Evolutionary conservation across 768 basidiomycete species (phyloP), one percentile per base, ranked within the genome.

Genomic region (Lyophyllum atratum): DNA sequence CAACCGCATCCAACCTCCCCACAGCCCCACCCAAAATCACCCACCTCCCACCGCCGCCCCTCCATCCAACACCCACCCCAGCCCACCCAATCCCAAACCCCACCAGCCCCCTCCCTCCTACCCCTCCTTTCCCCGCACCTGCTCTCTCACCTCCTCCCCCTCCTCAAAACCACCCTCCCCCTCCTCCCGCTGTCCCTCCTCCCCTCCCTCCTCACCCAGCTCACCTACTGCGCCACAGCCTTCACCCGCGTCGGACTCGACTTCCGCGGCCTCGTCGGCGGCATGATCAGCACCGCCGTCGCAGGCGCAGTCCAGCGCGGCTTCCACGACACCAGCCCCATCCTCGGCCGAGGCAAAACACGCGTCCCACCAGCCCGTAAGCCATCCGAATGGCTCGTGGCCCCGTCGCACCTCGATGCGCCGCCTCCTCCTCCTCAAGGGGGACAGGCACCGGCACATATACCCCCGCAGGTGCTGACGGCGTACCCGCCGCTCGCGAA

Each of bases 181-280:
- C 81, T 79, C 10, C 78, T 86, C 19, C 74, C 86, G 28, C 76
- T 87, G 14, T 66, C 89, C 19, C 75, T 91, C 22, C 80, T 96
- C 61, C 81, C 93, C 21, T 86, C 95, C 33, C 80, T 95, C 42
- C 84, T 97, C 56, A 96, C 95, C 0, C 96, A 98, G 65, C 82
- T 98, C 44, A 90, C 91, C 12, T 98, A 98, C 72, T 97, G 95
- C 68, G 87, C 94, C 8, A 85, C 87, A 17, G 94, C 95, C 0
- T 97, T 97, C 66, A 81, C 92, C 0, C 85, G 95, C n/a, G 82
- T 96, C 15, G 96, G 96, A 0, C 80, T 96, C 64, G 95, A 97
- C 68, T 98, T 99, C 71, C 84, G 87, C 29, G 72, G 79, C 0
- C 72, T 89, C 17, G 74, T 97, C 28, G 81, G 81, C 3, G 79